These are phyloP conservation scores for Claviceps sp. DNA, from an alignment of 2,329 filamentous ascomycete species.

Conservation along the genomic window DNA sequence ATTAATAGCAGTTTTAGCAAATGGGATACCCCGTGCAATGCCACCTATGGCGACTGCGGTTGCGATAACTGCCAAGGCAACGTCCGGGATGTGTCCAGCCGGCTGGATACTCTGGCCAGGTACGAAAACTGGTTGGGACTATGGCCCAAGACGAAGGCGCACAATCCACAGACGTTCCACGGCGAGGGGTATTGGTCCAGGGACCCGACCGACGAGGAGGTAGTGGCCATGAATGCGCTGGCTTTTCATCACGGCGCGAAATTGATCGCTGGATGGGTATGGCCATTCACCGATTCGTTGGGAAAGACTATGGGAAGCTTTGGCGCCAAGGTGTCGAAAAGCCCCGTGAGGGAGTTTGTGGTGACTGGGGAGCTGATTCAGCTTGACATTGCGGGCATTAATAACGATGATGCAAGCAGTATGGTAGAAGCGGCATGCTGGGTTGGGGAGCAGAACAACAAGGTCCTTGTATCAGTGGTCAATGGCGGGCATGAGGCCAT, in stretches of 20 bases:
- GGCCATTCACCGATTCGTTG: slow-evolving; percentile 24
- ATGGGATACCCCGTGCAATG: slow-evolving; percentile 43
- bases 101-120: slow-evolving; percentile 24
- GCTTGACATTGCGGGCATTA: background rate
- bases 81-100: slow-evolving; percentile 35
- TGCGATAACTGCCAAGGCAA: slow-evolving; percentile 45
- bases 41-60: slow-evolving; percentile 47
- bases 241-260: slow-evolving; percentile 32
- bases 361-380: slow-evolving; percentile 17
- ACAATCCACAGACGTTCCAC: slow-evolving; percentile 34
- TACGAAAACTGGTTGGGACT: slow-evolving; percentile 29
- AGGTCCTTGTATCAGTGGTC: slow-evolving; percentile 11
- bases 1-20: slow-evolving; percentile 40
- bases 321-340: slow-evolving; percentile 21
- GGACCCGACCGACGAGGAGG: slow-evolving; percentile 29
- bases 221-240: slow-evolving; percentile 29
- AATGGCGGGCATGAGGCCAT: slow-evolving; percentile 12
- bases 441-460: slow-evolving; percentile 3
- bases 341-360: slow-evolving; percentile 26
- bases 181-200: slow-evolving; percentile 35
- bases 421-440: slow-evolving; percentile 14
- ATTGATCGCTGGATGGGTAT: slow-evolving; percentile 32
- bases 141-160: slow-evolving; percentile 29
- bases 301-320: slow-evolving; percentile 26
- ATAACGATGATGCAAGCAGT: background rate